Evolutionary conservation across 805 yeast species (phyloP), one percentile per base, ranked within the genome.

Genomic region (Nakazawaea pomicola): DNA sequence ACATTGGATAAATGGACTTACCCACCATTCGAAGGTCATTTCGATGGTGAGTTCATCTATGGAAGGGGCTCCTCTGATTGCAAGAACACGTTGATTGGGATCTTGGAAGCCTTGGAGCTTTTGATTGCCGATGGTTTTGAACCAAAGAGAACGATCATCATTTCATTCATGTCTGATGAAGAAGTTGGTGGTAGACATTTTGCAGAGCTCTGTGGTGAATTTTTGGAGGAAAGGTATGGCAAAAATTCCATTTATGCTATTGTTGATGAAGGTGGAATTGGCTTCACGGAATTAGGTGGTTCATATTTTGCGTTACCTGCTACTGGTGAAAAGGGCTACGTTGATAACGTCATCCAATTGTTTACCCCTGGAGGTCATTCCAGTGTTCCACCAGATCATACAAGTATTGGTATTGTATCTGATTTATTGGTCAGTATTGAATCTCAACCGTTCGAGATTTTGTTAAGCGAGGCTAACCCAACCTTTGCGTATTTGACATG

Each of bases 341-440:
- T 64, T 11, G 49, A 66, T 46, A 49, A 68, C 6, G 45, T 52
- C 17, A 62, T 80, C 31, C 60, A 64, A 3, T 59, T 82, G 36
- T 61, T 62, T 17, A 77, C 83, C 12, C 74, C 75, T n/a, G 91
- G 91, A 31, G 91, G 91, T 14, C 91, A 83, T 54, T 76, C 88
- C 2, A 80, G 88, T 5, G 56, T 70, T 15, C 89, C 90, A 9
- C 89, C 89, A 2, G 78, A 73, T 38, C 88, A 82, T 51, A 81
- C 89, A 3, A 70, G 79, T 2, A 80, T 83, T 55, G 90, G 88
- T 12, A 70, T 83, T 23, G 63, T 76, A 35, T 64, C 83, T 4
- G 75, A 78, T 38, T 60, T 82, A 38, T 65, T 76, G 4, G 58
- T 61, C 10, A 44, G 56, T 10, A 58, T 83, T 19, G 91, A 84